Evolutionary conservation across 495 filamentous ascomycete species (phyloP), one percentile per base, ranked within the genome.

Genomic region (Penicillium arizonense): DNA sequence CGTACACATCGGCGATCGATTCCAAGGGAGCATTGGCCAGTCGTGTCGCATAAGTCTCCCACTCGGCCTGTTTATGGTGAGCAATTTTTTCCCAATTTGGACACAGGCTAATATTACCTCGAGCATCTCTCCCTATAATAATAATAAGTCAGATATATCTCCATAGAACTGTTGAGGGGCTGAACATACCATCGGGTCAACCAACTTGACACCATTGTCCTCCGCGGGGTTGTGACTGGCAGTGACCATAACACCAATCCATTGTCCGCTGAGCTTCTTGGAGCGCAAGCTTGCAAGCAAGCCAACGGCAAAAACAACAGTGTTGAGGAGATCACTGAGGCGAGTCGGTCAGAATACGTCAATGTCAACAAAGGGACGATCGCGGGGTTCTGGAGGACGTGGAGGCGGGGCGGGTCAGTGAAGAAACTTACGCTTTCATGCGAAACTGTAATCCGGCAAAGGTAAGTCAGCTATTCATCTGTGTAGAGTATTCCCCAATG

Each of bases 221-320:
- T 87, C 86, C 3, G 95, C 90, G 34, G 90, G 90, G 73, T 99
- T 99, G 81, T 99, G 94, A 59, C 90, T 96, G 32, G 94, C 94
- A 57, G 94, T 99, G 68, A 99, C 91, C 94, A 99, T 97, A 45
- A 99, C 83, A 67, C 94, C 94, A 67, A 99, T 95, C 61, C 88
- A 88, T 76, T 93, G 88, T 53, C 90, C 87, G 63, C 86, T 85
- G 44, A 92, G 80, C 67, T 91, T 92, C 65, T 88, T 89, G 36
- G 90, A 97, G 34, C 94, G 88, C n/a, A 97, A 81, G 42, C 88
- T 84, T 36, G 95, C 89, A 30, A 96, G 82, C 49, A 97, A 79
- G 40, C 92, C 94, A 37, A 96, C 91, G 39, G 92, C 83, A 68
- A 91, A 97, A 58, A 96, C 81, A 41, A 97, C 88, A 13, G 87